Evolutionary conservation across 495 filamentous ascomycete genomes (phyloP), one percentile per base, ranked within the genome.

Genomic region (Rhizodiscina lignyota): DNA sequence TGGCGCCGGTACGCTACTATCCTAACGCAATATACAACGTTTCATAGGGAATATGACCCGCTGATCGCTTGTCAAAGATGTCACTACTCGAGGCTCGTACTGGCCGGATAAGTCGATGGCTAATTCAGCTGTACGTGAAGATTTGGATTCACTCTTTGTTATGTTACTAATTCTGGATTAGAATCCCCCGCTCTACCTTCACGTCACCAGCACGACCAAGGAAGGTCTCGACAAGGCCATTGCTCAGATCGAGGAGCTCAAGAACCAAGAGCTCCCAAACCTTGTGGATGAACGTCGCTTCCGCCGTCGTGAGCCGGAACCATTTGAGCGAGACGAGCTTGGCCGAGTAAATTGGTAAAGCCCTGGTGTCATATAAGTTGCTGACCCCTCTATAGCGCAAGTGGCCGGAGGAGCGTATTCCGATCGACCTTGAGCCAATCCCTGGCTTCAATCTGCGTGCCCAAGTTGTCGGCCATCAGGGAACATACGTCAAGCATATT

Each of bases 41-140:
- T 62, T 64, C 71, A 79, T 62, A 79, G 12, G 30, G 24, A 8
- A 8, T 27, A 27, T 8, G 24, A 13, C 24, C 8, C 8, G 8
- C 8, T 13, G 8, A 8, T 8, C 13, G 13, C 24, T 8, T 27
- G 8, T 27, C 59, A 53, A 94, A 97, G 89, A 97, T 92, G 85
- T 97, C 69, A 96, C 89, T 17, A 94, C 89, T 27, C 78, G 87
- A 57, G 89, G 89, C 56, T 81, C 74, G 40, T 97, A 94, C 51
- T 92, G 86, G 48, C 89, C 89, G 0, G 89, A 97, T 58, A 94
- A 94, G 60, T 91, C 70, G 60, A 87, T 96, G 85, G 82, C 89
- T 5, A 94, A 84, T 3, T 74, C 87, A 12, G 65, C 80, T 46
- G 89, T 94, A 72, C 62, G 79, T 69, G 27, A 20, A 20, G 11